A percentile compares a stretch with the other conserved stretches of the same genome.
Conservation (phyloP, 192 early-diverging fungal genomes). For the Entomortierella chlamydospora region DNA sequence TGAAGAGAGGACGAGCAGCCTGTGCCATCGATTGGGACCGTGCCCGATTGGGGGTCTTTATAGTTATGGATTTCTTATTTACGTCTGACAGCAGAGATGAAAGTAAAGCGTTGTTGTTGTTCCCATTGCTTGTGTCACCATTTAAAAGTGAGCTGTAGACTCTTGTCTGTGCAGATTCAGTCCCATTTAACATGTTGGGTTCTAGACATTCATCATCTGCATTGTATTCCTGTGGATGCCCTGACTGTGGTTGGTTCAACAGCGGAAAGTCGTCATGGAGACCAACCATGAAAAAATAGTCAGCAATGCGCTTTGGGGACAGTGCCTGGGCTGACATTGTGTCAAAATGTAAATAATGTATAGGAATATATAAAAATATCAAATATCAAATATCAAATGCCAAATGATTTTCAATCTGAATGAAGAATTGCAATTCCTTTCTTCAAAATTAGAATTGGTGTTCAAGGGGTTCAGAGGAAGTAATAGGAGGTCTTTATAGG, state of each 20-base stretch:
- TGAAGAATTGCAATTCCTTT: no score
- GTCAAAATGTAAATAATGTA: no score
- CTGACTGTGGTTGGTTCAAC: not conserved
- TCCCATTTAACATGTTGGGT: no score
- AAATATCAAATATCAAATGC: not conserved
- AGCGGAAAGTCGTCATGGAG: slow-evolving; percentile 22
- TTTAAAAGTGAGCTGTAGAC: slow-evolving; percentile 16
- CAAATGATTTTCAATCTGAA: no score
- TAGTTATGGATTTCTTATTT: no score
- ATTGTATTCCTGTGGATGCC: not conserved
- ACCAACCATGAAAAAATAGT: slow-evolving; percentile 55
- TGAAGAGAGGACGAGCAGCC: not conserved
- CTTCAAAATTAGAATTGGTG: no score
- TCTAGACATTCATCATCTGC: no score
- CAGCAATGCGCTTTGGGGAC: slow-evolving; percentile 44
- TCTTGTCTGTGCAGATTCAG: not conserved
- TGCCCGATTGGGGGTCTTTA: slow-evolving; percentile 4
- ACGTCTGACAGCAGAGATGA: not conserved
- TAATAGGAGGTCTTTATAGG: no score
- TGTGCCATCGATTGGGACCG: slow-evolving; percentile 45
- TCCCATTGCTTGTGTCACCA: slow-evolving; percentile 18
- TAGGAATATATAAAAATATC: not conserved
- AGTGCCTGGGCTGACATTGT: slow-evolving; percentile 14
- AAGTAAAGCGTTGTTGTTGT: not conserved
- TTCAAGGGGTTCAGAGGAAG: no score